Conservation (phyloP, 1,284 basidiomycete genomes). For the Moesziomyces sp. region DNA sequence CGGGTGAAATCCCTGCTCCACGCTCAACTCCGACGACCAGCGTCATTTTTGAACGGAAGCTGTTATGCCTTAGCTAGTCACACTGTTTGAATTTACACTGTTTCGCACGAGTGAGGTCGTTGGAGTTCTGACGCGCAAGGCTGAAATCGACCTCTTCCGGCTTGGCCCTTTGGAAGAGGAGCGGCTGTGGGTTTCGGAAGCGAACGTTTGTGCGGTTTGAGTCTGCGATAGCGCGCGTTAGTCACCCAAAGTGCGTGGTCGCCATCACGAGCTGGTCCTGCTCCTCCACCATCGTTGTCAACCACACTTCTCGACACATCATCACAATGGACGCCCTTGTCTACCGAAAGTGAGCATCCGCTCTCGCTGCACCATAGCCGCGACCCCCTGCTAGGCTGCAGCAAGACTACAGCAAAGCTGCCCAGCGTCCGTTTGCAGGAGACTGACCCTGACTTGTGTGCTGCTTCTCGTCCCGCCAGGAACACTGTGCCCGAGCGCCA, state of each 20-base stretch:
- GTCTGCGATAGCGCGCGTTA: not conserved
- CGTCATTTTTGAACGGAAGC: too few species aligned
- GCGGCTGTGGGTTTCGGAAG: slow-evolving; percentile 20
- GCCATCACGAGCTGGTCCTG: slow-evolving; percentile 7
- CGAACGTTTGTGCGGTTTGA: slow-evolving; percentile 12
- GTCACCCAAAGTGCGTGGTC: slow-evolving; percentile 6
- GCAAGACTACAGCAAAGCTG: not conserved
- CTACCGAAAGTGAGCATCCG: slow-evolving; percentile 51
- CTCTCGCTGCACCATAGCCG: not conserved
- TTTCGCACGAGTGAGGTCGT: slow-evolving; percentile 17
- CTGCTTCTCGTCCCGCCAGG: slow-evolving; percentile 22
- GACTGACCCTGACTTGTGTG: slow-evolving; percentile 2
- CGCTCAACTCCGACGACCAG: slow-evolving; percentile 11
- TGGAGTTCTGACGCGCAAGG: not conserved
- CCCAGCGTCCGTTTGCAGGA: too few species aligned
- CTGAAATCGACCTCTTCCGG: slow-evolving; percentile 19
- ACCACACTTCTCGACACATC: slow-evolving; percentile 9
- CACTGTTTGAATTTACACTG: not conserved
- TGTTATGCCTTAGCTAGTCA: too few species aligned
- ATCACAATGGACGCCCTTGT: slow-evolving; percentile 59
- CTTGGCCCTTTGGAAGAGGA: slow-evolving; percentile 8
- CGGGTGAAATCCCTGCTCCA: not conserved
- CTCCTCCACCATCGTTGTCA: slow-evolving; percentile 26
- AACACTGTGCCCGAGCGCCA: slow-evolving; percentile 61
- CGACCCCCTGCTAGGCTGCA: too few species aligned